Evolutionary conservation across 2,329 filamentous ascomycete species (phyloP).

Genomic region (Nannizziopsis barbatae): DNA sequence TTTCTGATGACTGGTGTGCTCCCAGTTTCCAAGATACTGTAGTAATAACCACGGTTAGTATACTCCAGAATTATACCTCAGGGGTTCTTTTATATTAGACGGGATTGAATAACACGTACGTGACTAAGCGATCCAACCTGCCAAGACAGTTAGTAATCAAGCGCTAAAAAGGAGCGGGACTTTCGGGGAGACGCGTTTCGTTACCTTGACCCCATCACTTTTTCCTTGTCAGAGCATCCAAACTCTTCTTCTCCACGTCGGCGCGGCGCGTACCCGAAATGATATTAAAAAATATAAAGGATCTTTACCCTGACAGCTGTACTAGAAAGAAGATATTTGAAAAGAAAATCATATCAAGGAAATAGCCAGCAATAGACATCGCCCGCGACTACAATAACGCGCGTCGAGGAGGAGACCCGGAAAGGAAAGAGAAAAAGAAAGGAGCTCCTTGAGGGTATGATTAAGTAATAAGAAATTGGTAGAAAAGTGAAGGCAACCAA

Average conservation of each 20-base stretch:
- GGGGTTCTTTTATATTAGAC: not conserved
- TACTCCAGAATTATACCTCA: too few species aligned
- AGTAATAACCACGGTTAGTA: not conserved
- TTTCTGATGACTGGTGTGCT: constrained; percentile 93
- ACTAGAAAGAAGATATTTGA: not conserved
- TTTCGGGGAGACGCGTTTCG: not conserved
- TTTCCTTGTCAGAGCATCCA: not conserved
- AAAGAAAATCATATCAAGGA: too few species aligned
- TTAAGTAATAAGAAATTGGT: not conserved
- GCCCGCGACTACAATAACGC: too few species aligned
- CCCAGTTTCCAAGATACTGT: constrained; percentile 86
- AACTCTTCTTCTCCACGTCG: constrained; percentile 18
- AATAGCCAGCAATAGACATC: too few species aligned
- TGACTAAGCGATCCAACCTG: constrained; percentile 75
- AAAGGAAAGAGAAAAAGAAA: not conserved
- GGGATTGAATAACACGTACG: constrained; percentile 51
- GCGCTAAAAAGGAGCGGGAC: constrained; percentile 1
- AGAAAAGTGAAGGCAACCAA: not conserved
- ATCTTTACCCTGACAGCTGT: not conserved
- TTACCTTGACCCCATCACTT: constrained; percentile 14
- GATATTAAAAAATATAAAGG: not conserved
- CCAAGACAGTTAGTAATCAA: constrained; percentile 8
- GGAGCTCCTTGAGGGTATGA: not conserved
- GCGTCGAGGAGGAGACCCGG: too few species aligned
- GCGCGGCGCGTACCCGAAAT: constrained; percentile 18